phyloP scores from a whole-genome alignment of 2,329 filamentous ascomycete species.

The Talaromyces marneffei region DNA sequence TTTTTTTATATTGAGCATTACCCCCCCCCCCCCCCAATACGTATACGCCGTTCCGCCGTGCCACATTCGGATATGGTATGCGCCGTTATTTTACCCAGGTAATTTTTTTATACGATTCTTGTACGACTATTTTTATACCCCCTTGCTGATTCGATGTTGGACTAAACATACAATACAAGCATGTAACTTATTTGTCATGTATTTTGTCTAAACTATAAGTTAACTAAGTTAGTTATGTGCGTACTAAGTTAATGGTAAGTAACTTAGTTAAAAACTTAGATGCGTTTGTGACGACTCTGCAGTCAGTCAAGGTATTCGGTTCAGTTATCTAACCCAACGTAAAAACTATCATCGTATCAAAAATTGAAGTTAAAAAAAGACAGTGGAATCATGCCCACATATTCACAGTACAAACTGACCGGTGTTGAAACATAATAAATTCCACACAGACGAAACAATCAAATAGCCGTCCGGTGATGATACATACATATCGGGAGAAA shows the following conservation, averaged over 20 bases:
- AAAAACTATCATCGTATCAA: neutral
- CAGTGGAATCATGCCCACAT: conserved; percentile 2
- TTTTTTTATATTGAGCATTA: neutral
- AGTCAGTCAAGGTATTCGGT: neutral
- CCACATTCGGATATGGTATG: neutral
- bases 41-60: neutral
- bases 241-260: too few relatives aligned
- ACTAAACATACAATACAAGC: neutral
- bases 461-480: neutral
- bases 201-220: too few relatives aligned
- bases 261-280: too few relatives aligned
- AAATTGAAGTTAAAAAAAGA: neutral
- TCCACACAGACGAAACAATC: neutral
- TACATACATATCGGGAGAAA: conserved; percentile 8
- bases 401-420: neutral
- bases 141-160: neutral
- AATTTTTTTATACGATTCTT: neutral
- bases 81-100: neutral
- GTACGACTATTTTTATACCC: neutral
- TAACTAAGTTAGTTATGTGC: too few relatives aligned
- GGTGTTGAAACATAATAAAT: neutral
- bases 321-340: neutral
- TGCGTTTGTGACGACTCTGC: neutral
- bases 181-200: neutral
- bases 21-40: too few relatives aligned